These are phyloP conservation scores for Tanacetum coccineum DNA, from an alignment of 129 eudicot genomes.

Conservation along the genomic window DNA sequence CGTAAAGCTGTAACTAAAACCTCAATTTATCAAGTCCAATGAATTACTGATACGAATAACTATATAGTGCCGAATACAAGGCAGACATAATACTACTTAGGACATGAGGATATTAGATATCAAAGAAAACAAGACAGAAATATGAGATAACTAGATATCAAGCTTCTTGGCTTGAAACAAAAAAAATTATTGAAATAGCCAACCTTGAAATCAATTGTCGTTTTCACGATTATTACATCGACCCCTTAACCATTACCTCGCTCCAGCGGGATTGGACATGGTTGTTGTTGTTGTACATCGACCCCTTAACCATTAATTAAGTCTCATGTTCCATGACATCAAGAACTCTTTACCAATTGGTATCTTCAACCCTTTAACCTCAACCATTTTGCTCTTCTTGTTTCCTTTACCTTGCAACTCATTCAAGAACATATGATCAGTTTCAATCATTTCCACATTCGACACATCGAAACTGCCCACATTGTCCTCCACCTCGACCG, in stretches of 20 bases:
- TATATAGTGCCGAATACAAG: no score
- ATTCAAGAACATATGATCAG: conserved; percentile 37
- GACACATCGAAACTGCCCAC: conserved; percentile 28
- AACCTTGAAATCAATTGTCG: neutral
- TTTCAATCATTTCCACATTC: conserved; percentile 40
- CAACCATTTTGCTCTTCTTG: conserved; percentile 65
- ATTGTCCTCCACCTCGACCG: conserved; percentile 52
- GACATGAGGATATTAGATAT: neutral
- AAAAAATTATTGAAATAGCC: conserved; percentile 1
- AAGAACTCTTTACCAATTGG: conserved; percentile 65
- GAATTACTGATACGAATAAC: no score
- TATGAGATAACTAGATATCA: neutral
- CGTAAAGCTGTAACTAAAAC: no score
- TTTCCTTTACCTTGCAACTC: conserved; percentile 37
- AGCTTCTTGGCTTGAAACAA: neutral
- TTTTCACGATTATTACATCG: neutral
- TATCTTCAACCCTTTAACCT: conserved; percentile 74
- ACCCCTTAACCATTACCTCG: conserved; percentile 28
- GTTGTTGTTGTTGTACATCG: no score
- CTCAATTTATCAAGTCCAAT: no score
- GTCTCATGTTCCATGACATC: conserved; percentile 69
- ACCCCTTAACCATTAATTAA: conserved; percentile 25
- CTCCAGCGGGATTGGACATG: no score
- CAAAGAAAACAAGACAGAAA: neutral
- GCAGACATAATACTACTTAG: no score